Evolutionary conservation across 1,284 basidiomycete genomes (phyloP).

Genomic region (Stereum hirsutum): DNA sequence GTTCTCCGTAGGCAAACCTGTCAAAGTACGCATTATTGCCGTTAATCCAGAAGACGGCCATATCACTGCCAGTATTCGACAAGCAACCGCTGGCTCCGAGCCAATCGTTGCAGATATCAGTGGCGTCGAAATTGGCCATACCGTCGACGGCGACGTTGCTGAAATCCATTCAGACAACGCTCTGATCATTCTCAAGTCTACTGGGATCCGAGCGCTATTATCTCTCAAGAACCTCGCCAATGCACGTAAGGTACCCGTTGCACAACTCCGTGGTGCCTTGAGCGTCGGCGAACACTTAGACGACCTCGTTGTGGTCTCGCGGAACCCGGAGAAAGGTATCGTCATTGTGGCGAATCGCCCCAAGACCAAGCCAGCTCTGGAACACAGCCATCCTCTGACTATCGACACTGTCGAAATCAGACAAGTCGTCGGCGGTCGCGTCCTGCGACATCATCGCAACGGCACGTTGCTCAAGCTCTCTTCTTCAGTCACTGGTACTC

Average conservation of each 20-base stretch:
- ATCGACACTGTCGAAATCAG: slow-evolving; percentile 64
- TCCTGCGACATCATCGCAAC: slow-evolving; percentile 57
- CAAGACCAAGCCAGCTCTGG: slow-evolving; percentile 36
- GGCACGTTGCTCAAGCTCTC: slow-evolving; percentile 75
- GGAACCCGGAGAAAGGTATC: slow-evolving; percentile 80
- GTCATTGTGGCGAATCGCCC: slow-evolving; percentile 79
- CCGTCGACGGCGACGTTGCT: slow-evolving; percentile 59
- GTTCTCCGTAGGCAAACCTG: slow-evolving; percentile 76
- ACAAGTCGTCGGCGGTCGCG: slow-evolving; percentile 70
- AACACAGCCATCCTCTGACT: slow-evolving; percentile 44
- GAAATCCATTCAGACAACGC: slow-evolving; percentile 84
- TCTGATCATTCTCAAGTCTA: slow-evolving; percentile 65
- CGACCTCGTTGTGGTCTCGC: slow-evolving; percentile 83
- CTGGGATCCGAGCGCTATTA: slow-evolving; percentile 71
- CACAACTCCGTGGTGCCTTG: slow-evolving; percentile 63
- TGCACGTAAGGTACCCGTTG: slow-evolving; percentile 54
- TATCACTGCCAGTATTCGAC: slow-evolving; percentile 83
- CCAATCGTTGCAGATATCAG: slow-evolving; percentile 51
- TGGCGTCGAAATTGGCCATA: slow-evolving; percentile 69
- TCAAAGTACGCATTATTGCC: slow-evolving; percentile 82
- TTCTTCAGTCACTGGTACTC: slow-evolving; percentile 57
- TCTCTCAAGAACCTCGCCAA: slow-evolving; percentile 88
- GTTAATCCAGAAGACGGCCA: slow-evolving; percentile 55
- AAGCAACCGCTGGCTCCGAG: slow-evolving; percentile 55
- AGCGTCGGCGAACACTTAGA: slow-evolving; percentile 68